These are phyloP conservation scores for Alternaria consortialis DNA, from an alignment of 2,329 filamentous ascomycete genomes.

Conservation along the genomic window DNA sequence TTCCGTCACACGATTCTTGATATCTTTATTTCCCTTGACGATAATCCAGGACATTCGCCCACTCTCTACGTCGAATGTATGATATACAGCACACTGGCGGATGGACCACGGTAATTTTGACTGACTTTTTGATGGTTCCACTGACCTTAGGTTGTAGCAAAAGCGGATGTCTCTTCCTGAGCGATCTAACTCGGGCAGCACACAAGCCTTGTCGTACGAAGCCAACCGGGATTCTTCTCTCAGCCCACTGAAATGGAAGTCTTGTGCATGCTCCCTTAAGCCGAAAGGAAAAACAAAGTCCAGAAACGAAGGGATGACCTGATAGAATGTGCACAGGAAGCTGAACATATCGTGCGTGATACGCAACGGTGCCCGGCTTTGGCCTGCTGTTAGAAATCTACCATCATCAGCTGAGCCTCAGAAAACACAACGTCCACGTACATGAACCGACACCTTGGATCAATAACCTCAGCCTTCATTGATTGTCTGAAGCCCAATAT, in stretches of 20 bases:
- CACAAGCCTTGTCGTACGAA: background rate
- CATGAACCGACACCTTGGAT: slow-evolving; percentile 30
- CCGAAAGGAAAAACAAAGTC: slow-evolving; percentile 54
- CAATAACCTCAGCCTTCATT: background rate
- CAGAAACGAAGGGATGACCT: slow-evolving; percentile 48
- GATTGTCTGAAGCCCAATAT: background rate
- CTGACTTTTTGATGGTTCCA: slow-evolving; percentile 34
- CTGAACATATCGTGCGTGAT: slow-evolving; percentile 29
- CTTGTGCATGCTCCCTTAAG: slow-evolving; percentile 37
- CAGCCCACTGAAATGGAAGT: slow-evolving; percentile 53
- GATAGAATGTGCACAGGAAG: slow-evolving; percentile 38
- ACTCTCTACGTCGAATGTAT: slow-evolving; percentile 51
- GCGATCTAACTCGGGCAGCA: slow-evolving; percentile 42
- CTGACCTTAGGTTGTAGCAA: slow-evolving; percentile 54
- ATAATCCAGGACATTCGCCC: slow-evolving; percentile 49
- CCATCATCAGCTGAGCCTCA: background rate
- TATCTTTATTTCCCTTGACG: slow-evolving; percentile 50
- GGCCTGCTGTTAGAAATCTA: slow-evolving; percentile 30
- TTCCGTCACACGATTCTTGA: slow-evolving; percentile 42
- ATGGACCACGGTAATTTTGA: slow-evolving; percentile 47
- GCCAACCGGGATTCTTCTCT: slow-evolving; percentile 37
- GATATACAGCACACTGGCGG: slow-evolving; percentile 50
- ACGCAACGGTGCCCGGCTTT: slow-evolving; percentile 24
- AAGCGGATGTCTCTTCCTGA: slow-evolving; percentile 50
- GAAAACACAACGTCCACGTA: background rate